Evolutionary conservation across 805 yeast species (phyloP).

Genomic region (Monosporozyma unispora): DNA sequence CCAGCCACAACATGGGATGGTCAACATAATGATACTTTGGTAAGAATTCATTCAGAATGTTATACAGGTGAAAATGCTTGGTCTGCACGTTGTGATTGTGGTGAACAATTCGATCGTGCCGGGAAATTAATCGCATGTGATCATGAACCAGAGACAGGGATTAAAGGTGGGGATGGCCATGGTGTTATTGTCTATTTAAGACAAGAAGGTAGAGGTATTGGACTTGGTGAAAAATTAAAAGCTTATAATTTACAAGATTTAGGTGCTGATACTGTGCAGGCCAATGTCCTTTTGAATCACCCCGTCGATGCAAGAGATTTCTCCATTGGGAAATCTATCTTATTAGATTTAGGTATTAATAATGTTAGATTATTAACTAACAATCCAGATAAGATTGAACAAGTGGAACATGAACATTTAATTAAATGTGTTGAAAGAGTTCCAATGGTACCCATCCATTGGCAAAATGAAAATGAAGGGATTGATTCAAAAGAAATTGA

Average conservation of each 20-base stretch:
- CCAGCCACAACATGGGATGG: conserved; percentile 21
- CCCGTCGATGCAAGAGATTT: conserved; percentile 98
- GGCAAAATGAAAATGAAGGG: conserved; percentile 58
- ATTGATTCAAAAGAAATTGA: conserved; percentile 80
- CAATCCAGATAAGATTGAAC: conserved; percentile 91
- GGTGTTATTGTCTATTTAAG: conserved; percentile 94
- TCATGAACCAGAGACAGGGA: conserved; percentile 19
- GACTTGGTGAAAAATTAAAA: conserved; percentile 93
- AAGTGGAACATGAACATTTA: conserved; percentile 79
- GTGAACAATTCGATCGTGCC: conserved; percentile 98
- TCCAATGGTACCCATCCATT: conserved; percentile 94
- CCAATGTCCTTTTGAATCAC: conserved; percentile 82
- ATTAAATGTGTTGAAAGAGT: conserved; percentile 79
- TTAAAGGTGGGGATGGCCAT: conserved; percentile 57
- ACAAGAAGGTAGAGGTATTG: conserved; percentile 98
- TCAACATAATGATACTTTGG: conserved; percentile 41
- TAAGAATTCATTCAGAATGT: conserved; percentile 92
- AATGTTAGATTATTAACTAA: conserved; percentile 78
- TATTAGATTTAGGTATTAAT: conserved; percentile 67
- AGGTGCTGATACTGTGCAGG: conserved; percentile 98
- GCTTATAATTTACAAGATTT: conserved; percentile 95
- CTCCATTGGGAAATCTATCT: conserved; percentile 86
- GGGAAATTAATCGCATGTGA: conserved; percentile 65
- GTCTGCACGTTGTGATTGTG: conserved; percentile 98
- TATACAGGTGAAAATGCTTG: conserved; percentile 99